Evolutionary conservation across 805 yeast species (phyloP).

Genomic region (Pichia eremophila): DNA sequence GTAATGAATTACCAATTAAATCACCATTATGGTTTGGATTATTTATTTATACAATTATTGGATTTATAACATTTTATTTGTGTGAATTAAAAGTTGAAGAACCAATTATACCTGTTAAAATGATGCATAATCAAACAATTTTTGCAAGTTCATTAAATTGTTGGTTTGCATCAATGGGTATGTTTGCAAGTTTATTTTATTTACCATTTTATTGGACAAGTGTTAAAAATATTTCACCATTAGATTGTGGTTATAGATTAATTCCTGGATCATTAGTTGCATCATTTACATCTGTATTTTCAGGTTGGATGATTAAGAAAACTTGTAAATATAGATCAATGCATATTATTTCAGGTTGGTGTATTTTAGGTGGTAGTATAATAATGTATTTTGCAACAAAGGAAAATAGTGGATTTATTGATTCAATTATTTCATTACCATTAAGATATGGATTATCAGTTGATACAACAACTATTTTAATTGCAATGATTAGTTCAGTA

Average conservation of each 20-base stretch:
- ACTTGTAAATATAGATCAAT: conserved; percentile 58
- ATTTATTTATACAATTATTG: conserved; percentile 5
- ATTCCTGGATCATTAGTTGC: conserved; percentile 58
- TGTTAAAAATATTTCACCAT: conserved; percentile 20
- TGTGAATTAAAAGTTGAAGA: conserved; percentile 26
- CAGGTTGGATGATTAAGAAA: conserved; percentile 57
- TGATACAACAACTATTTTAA: conserved; percentile 58
- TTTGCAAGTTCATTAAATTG: conserved; percentile 57
- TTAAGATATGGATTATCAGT: conserved; percentile 62
- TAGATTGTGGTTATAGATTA: conserved; percentile 32
- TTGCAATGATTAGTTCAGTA: conserved; percentile 72
- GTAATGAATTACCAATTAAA: conserved; percentile 41
- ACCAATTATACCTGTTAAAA: conserved; percentile 59
- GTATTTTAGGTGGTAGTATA: conserved; percentile 41
- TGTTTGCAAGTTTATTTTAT: conserved; percentile 55
- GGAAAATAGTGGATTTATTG: conserved; percentile 23
- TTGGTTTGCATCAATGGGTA: conserved; percentile 63
- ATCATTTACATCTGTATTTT: conserved; percentile 53
- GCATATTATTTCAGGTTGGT: conserved; percentile 26
- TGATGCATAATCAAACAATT: conserved; percentile 51
- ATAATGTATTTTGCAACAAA: conserved; percentile 21
- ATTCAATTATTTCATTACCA: conserved; percentile 36
- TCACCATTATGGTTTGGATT: conserved; percentile 32
- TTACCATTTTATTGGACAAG: conserved; percentile 51
- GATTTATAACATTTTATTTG: conserved; percentile 12